Base-by-base conservation (phyloP, 2,329 filamentous ascomycete genomes). In the Nigrospora osmanthi region DNA sequence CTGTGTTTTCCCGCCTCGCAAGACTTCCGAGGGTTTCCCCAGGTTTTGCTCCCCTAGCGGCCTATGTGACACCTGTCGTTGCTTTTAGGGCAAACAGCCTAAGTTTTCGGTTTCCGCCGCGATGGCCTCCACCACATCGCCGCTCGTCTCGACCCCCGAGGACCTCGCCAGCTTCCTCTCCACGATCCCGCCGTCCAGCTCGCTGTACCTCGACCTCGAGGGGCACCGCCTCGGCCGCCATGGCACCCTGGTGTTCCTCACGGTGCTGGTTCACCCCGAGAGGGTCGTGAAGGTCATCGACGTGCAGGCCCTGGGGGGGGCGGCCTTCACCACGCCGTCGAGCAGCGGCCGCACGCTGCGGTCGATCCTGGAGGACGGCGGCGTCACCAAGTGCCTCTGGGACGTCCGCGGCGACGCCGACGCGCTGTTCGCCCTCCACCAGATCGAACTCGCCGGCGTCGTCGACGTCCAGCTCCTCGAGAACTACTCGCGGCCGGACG, bases 391-490 rank as follows among this genome's bases (percentile, higher is more conserved):
- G 42, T 50, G 12, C 17, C 13, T 58, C 23, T 59, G 53, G 49
- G 58, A 61, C 45, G 52, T 58, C 2, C 51, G 57, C n/a, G 48
- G 52, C 37, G 52, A 54, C 40, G 51, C 58, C 35, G 58, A 59
- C 23, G 55, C 57, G 4, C 52, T 61, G 1, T 58, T 49, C 48
- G 37, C 52, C 2, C 51, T 49, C 32, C 53, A 53, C 47, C 11
- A 38, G 1, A 49, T 62, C 15, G 30, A 42, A 11, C 51, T 62
- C 10, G 49, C 45, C 2, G 52, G 55, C 37, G 53, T 58, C 2
- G 43, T 44, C 4, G 58, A 63, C 45, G 40, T 63, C 13, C 59
- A 63, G 46, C 54, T 63, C 11, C 43, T 63, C 5, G 58, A 61
- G 45, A 59, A 57, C 35, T 54, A 52, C 1, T 46, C 54, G 16